Conservation (phyloP, 495 filamentous ascomycete species). For the Aspergillus carlsbadensis region DNA sequence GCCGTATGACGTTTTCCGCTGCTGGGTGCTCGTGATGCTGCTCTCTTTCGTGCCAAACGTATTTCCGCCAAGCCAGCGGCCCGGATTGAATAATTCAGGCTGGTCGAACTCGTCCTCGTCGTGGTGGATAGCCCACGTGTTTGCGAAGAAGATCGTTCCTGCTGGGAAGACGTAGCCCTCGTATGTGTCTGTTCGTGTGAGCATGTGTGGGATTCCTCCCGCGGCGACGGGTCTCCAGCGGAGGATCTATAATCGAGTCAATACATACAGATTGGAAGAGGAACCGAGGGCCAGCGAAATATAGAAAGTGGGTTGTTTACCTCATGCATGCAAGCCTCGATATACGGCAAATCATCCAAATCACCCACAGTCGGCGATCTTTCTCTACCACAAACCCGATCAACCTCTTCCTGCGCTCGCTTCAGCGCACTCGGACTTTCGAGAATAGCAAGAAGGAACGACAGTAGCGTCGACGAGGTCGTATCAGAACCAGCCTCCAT, state of each 20-base stretch:
- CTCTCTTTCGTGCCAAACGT: background rate
- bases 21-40: background rate
- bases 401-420: background rate
- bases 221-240: conserved; percentile 5
- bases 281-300: too few relatives aligned
- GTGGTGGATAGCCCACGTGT: conserved; percentile 6
- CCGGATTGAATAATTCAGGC: background rate
- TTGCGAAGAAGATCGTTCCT: conserved; percentile 4
- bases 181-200: conserved; percentile 3
- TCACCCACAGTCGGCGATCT: background rate
- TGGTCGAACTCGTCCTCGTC: conserved; percentile 1
- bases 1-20: background rate
- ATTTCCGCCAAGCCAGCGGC: conserved; percentile 1
- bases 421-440: background rate
- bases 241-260: background rate
- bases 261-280: too few relatives aligned
- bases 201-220: conserved; percentile 7
- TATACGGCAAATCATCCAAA: background rate
- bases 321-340: conserved; percentile 8
- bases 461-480: conserved; percentile 1
- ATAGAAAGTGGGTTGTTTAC: too few relatives aligned
- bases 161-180: conserved; percentile 1
- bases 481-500: conserved; percentile 5
- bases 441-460: background rate
- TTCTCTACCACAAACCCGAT: background rate